Evolutionary conservation across 1,284 basidiomycete genomes (phyloP).

Genomic region (Ustilago bromivora): DNA sequence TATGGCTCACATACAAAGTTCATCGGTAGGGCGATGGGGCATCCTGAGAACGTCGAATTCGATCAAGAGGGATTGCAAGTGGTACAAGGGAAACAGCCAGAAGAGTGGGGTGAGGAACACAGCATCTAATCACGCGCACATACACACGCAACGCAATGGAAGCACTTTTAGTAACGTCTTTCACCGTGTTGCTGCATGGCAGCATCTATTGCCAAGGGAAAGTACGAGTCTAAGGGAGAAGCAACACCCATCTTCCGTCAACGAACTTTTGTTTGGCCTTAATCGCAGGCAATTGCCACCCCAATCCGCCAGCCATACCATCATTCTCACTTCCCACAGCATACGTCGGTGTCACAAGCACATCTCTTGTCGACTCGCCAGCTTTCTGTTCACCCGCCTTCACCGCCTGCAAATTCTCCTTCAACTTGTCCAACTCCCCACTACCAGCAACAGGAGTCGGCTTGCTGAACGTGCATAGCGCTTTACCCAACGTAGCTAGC

Average conservation of each 20-base stretch:
- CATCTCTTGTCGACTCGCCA: conserved; percentile 31
- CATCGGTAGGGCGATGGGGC: conserved; percentile 79
- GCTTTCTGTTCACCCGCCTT: conserved; percentile 31
- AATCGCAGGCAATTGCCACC: conserved; percentile 65
- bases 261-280: conserved; percentile 61
- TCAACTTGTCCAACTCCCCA: conserved; percentile 20
- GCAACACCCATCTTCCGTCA: conserved; percentile 61
- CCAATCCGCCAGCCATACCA: conserved; percentile 55
- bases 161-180: not conserved
- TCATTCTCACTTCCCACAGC: conserved; percentile 60
- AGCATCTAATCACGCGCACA: conserved; percentile 15
- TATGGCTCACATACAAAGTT: conserved; percentile 81
- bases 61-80: conserved; percentile 81
- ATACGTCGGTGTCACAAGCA: conserved; percentile 63
- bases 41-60: conserved; percentile 83
- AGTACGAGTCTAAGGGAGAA: conserved; percentile 5
- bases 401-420: conserved; percentile 29
- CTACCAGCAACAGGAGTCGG: conserved; percentile 70
- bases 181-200: not conserved
- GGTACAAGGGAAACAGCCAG: conserved; percentile 74
- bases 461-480: conserved; percentile 89
- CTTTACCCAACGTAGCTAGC: conserved; percentile 82
- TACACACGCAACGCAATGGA: conserved; percentile 7
- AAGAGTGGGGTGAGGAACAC: conserved; percentile 41
- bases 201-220: not conserved